Conservation (phyloP, 129 eudicot genomes). For the Ambrosia trifida region DNA sequence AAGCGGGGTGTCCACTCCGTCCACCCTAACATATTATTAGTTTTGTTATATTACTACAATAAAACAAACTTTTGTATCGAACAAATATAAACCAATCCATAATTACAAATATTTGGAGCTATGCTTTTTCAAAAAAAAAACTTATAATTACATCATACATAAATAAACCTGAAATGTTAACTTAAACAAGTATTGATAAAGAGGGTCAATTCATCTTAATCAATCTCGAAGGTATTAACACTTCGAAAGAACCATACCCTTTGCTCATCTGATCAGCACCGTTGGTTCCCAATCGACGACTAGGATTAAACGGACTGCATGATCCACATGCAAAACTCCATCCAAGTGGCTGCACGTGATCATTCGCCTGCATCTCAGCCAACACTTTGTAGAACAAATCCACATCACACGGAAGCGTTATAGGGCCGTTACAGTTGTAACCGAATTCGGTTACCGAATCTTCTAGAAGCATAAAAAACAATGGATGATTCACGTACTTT, state of each 20-base stretch:
- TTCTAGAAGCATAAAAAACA: slow-evolving; percentile 64
- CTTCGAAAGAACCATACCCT: slow-evolving; percentile 44
- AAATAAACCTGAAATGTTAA: background rate
- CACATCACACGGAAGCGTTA: slow-evolving; percentile 69
- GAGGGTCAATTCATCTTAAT: slow-evolving; percentile 42
- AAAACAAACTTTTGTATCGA: too few relatives aligned
- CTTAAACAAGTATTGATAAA: background rate
- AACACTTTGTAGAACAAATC: slow-evolving; percentile 55
- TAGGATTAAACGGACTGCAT: slow-evolving; percentile 56
- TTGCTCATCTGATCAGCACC: slow-evolving; percentile 32
- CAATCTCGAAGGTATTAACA: slow-evolving; percentile 41
- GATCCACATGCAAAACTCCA: slow-evolving; percentile 36
- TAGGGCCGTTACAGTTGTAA: slow-evolving; percentile 55
- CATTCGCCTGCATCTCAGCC: slow-evolving; percentile 52
- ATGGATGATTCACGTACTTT: slow-evolving; percentile 55
- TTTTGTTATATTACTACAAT: too few relatives aligned
- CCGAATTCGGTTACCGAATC: slow-evolving; percentile 75
- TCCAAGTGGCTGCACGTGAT: slow-evolving; percentile 12
- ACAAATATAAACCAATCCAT: too few relatives aligned
- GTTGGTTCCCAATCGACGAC: slow-evolving; percentile 35
- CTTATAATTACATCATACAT: too few relatives aligned
- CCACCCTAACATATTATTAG: too few relatives aligned
- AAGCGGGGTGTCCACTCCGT: too few relatives aligned
- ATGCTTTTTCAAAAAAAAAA: background rate
- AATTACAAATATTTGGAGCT: too few relatives aligned